Percentiles rank a stretch among this genome's conserved stretches.
phyloP scores from a whole-genome alignment of 2,329 filamentous ascomycete species.

The Myriosclerotinia curreyana region DNA sequence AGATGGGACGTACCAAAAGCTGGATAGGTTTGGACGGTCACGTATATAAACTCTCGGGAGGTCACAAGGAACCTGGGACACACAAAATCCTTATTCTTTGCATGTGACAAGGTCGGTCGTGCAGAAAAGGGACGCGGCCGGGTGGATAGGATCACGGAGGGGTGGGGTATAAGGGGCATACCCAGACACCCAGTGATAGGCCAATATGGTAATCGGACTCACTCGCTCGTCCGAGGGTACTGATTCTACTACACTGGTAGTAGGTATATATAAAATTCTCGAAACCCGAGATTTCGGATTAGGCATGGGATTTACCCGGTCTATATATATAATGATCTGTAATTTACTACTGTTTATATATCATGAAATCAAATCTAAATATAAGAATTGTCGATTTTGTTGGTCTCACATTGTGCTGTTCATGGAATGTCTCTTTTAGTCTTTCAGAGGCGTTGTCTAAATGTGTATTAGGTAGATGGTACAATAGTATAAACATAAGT shows the following conservation, averaged over 20 bases:
- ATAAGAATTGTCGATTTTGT: too few relatives aligned
- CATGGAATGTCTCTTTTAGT: too few relatives aligned
- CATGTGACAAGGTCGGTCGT: background rate
- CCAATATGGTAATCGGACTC: background rate
- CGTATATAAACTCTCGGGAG: background rate
- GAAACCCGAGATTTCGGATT: background rate
- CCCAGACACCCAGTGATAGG: background rate
- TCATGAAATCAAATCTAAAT: background rate
- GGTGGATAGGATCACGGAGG: background rate
- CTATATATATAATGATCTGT: background rate
- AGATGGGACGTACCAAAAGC: background rate
- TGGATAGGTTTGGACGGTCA: conserved; percentile 3
- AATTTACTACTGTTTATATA: background rate
- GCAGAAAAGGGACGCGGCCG: background rate
- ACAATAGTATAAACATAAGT: too few relatives aligned
- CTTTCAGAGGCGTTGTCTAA: too few relatives aligned
- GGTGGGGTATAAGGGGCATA: background rate
- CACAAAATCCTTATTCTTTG: background rate
- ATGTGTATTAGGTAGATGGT: too few relatives aligned
- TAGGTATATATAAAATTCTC: background rate
- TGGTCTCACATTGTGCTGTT: too few relatives aligned
- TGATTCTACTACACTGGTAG: background rate
- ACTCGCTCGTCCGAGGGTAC: background rate
- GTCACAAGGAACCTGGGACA: background rate
- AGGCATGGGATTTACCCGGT: background rate